These are phyloP conservation scores for Pleomassaria siparia DNA, from an alignment of 2,329 filamentous ascomycete genomes.

Conservation along the genomic window DNA sequence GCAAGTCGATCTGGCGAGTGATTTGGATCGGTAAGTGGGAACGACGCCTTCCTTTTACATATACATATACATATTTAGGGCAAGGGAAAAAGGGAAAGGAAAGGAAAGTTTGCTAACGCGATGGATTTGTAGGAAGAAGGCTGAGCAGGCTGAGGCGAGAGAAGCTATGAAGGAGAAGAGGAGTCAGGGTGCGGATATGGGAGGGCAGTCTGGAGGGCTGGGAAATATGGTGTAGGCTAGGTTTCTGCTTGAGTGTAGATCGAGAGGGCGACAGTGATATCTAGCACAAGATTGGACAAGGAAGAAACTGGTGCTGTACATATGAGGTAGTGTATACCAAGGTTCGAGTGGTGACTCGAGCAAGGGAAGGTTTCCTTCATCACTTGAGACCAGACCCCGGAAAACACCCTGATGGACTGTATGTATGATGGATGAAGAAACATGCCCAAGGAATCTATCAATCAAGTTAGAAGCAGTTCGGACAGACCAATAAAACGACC, in stretches of 20 bases:
- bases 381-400: too few species aligned
- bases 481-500: too few species aligned
- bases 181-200: slow-evolving; percentile 43
- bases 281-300: too few species aligned
- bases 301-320: too few species aligned
- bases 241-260: not conserved
- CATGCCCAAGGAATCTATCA: too few species aligned
- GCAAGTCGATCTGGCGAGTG: slow-evolving; percentile 46
- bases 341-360: too few species aligned
- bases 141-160: slow-evolving; percentile 48
- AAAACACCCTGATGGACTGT: too few species aligned
- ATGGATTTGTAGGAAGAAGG: slow-evolving; percentile 48
- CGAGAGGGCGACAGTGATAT: too few species aligned
- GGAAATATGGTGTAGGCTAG: slow-evolving; percentile 34
- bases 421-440: too few species aligned
- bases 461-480: too few species aligned
- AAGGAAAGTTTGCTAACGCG: slow-evolving; percentile 5
- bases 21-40: slow-evolving; percentile 45
- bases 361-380: too few species aligned
- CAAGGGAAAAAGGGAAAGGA: not conserved
- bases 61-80: not conserved
- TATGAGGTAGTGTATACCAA: too few species aligned
- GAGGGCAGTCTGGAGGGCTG: slow-evolving; percentile 50
- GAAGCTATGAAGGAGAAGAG: slow-evolving; percentile 43
- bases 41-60: not conserved